Percentiles rank a stretch among this genome's conserved stretches.
Evolutionary conservation across 441 rosid genomes (phyloP).

Genomic region (Cnidoscolus chayamansa): DNA sequence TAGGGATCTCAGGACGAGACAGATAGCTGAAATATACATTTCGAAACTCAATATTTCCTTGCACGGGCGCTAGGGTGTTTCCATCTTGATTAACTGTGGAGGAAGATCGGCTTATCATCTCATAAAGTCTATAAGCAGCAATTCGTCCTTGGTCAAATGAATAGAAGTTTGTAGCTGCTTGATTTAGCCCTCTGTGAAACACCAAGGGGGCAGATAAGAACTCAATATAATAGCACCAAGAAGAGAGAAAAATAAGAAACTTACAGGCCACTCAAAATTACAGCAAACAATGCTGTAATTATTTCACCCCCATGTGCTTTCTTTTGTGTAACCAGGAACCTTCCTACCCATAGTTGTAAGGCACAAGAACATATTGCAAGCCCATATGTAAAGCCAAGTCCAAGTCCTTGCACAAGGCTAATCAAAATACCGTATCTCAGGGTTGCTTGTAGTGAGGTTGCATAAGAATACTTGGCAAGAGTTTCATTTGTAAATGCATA

Average conservation of each 20-base stretch:
- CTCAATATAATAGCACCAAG: constrained; percentile 16
- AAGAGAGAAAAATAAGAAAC: constrained; percentile 35
- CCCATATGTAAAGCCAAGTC: constrained; percentile 99
- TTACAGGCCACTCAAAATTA: constrained; percentile 99
- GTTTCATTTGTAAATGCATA: constrained; percentile 99
- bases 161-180: constrained; percentile 97
- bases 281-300: constrained; percentile 85
- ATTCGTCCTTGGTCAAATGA: constrained; percentile 98
- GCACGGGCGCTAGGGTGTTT: constrained; percentile 47
- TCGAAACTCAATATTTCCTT: constrained; percentile 95
- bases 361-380: constrained; percentile 99
- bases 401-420: constrained; percentile 99
- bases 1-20: constrained; percentile 96
- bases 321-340: constrained; percentile 56
- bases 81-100: constrained; percentile 76
- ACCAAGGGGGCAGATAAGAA: constrained; percentile 28
- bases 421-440: constrained; percentile 92
- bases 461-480: constrained; percentile 95
- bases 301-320: constrained; percentile 95
- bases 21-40: constrained; percentile 97
- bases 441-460: constrained; percentile 97
- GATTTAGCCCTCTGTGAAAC: constrained; percentile 79
- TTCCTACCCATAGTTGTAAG: constrained; percentile 96
- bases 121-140: constrained; percentile 96
- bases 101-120: constrained; percentile 95